These are phyloP conservation scores for Acanthamoeba divionensis DNA, from an alignment of 208 protist species.

Conservation along the genomic window DNA sequence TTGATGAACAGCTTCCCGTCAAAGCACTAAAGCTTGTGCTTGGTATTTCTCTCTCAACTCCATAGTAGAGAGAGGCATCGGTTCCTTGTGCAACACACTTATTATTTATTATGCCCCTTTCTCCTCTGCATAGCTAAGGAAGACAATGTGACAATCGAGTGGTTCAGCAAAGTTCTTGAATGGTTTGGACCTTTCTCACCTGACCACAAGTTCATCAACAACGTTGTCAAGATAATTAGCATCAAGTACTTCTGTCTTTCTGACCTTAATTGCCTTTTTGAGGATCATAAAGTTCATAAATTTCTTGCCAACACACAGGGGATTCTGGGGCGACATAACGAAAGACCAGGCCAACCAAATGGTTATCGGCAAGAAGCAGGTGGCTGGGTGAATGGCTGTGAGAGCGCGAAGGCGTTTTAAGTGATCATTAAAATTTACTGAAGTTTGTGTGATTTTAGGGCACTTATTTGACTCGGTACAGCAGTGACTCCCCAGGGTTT, in stretches of 20 bases:
- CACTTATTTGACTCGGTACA: conserved; percentile 41
- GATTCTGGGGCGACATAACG: conserved; percentile 32
- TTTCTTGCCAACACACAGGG: background rate
- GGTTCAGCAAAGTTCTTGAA: conserved; percentile 41
- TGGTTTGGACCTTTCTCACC: conserved; percentile 40
- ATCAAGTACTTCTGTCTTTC: background rate
- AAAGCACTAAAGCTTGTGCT: conserved; percentile 38
- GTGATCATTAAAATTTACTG: background rate
- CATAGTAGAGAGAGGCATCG: background rate
- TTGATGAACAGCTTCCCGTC: conserved; percentile 23
- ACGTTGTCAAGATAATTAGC: conserved; percentile 9
- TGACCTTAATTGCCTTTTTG: background rate
- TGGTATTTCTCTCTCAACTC: background rate
- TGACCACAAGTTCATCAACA: conserved; percentile 18
- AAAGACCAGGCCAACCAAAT: background rate
- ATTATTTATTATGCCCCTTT: background rate
- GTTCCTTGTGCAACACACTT: background rate
- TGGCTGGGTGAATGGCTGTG: no score
- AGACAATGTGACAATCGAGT: conserved; percentile 28
- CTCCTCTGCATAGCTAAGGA: background rate
- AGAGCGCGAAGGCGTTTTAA: background rate
- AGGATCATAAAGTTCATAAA: background rate
- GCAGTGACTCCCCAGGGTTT: background rate
- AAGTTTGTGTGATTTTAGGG: background rate
- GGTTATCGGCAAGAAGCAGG: conserved; percentile 27